Base-by-base conservation (phyloP, 2,329 filamentous ascomycete genomes). In the Diaporthe capsici region DNA sequence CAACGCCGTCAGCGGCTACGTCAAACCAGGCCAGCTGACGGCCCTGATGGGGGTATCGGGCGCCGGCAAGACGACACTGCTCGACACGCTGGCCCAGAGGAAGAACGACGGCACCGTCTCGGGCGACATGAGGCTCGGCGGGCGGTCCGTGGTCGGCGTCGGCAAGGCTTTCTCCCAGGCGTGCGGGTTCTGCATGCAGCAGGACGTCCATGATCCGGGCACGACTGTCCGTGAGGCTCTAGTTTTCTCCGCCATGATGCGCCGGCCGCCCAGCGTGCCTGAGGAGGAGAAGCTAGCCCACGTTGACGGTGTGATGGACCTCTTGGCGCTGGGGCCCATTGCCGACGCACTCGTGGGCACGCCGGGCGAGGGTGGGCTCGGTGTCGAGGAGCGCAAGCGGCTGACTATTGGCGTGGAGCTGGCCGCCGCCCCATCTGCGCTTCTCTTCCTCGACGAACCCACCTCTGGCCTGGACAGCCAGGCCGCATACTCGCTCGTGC, bases 1-100 rank as follows among this genome's bases (percentile, higher is more conserved):
- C 12, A 92, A 97, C 78, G 90, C 96, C 73, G 93, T 97, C 2
- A 92, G 95, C 79, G 95, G 95, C 4, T 97, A 93, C 92, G 93
- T 96, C 73, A 94, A 95, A 83, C 94, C 94, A 1, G 94, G 94
- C 67, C 95, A 92, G 78, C 84, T 95, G 28, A 94, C 93, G 3
- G 94, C 94, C 6, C 86, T 96, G 22, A 94, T 95, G 94, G 93
- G 94, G 80, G 91, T 94, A 2, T 94, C 92, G 15, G 94, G 94
- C 78, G 95, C 95, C 22, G 95, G 95, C 71, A 97, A 97, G 84
- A 97, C 95, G 0, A 97, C 95, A 0, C 89, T 97, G 2, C 87
- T 97, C 13, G 95, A 97, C 82, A 94, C 95, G 2, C 88, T 98
- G 47, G 95, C 95, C 6, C 94, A 94, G 77, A 91, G 94, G 79